These are phyloP conservation scores for Pyracantha coccinea DNA, from an alignment of 331 rosid species.

Conservation along the genomic window DNA sequence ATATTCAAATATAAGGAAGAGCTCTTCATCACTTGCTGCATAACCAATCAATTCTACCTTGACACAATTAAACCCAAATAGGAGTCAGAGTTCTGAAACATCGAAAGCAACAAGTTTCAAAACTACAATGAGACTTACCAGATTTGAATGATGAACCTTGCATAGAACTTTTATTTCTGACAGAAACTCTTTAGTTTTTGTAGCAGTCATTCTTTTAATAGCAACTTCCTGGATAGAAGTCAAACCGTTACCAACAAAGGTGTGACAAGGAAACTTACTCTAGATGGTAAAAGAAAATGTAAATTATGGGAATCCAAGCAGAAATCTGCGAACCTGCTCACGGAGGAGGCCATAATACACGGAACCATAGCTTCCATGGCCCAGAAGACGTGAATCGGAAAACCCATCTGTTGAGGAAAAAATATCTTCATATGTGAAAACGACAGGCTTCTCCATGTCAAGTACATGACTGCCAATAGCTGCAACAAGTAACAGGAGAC, in stretches of 20 bases:
- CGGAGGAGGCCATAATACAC: constrained; percentile 73
- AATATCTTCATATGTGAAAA: constrained; percentile 77
- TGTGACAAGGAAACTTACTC: constrained; percentile 10
- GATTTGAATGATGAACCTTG: constrained; percentile 95
- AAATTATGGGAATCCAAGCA: not conserved
- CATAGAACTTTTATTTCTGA: constrained; percentile 90
- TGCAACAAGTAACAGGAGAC: constrained; percentile 27
- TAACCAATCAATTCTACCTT: constrained; percentile 99
- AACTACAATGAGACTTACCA: constrained; percentile 44
- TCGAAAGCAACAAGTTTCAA: constrained; percentile 20
- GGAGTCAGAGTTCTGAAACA: constrained; percentile 31
- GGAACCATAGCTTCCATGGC: constrained; percentile 97
- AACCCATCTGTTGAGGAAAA: constrained; percentile 66
- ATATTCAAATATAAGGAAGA: constrained; percentile 75
- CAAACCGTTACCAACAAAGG: constrained; percentile 8
- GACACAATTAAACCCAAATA: constrained; percentile 38
- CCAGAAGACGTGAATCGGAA: constrained; percentile 88
- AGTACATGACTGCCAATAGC: constrained; percentile 63
- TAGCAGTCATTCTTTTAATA: constrained; percentile 89
- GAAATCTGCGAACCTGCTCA: constrained; percentile 60
- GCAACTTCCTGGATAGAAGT: constrained; percentile 78
- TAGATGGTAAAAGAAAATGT: not conserved
- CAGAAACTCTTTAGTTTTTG: constrained; percentile 83
- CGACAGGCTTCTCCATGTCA: constrained; percentile 75
- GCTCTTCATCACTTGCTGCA: constrained; percentile 81